These are phyloP conservation scores for Brassica juncea DNA, from an alignment of 345 rosid genomes.

Conservation along the genomic window DNA sequence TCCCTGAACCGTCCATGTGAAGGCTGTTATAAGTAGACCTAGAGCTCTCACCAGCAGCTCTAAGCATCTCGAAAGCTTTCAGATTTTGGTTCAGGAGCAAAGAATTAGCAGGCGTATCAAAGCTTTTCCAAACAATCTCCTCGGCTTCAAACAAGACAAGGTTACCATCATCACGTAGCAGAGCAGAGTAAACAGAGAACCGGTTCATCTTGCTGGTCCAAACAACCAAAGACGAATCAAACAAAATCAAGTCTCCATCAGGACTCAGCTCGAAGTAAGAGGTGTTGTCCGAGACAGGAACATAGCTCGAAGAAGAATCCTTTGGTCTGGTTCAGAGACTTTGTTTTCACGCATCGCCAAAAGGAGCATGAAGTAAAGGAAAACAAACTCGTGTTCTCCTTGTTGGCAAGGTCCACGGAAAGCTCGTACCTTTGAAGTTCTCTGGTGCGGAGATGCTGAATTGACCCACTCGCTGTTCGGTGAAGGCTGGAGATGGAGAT, in stretches of 20 bases:
- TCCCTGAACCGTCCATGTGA: slow-evolving; percentile 54
- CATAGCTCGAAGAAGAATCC: slow-evolving; percentile 47
- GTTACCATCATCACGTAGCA: slow-evolving; percentile 71
- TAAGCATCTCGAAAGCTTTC: slow-evolving; percentile 43
- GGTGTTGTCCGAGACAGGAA: slow-evolving; percentile 49
- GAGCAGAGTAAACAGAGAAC: slow-evolving; percentile 56
- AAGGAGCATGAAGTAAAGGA: too few species aligned
- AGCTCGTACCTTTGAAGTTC: too few species aligned
- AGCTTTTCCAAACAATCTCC: slow-evolving; percentile 73
- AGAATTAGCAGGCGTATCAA: slow-evolving; percentile 65
- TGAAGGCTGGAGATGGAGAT: too few species aligned
- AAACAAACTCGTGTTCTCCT: too few species aligned
- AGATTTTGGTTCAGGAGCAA: slow-evolving; percentile 77
- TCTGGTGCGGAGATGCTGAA: too few species aligned
- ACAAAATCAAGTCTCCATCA: slow-evolving; percentile 65
- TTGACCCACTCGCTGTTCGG: too few species aligned
- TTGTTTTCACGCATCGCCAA: slow-evolving; percentile 11
- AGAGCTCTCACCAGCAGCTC: slow-evolving; percentile 60
- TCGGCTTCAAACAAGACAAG: slow-evolving; percentile 49
- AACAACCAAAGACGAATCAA: slow-evolving; percentile 49
- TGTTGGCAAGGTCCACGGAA: too few species aligned
- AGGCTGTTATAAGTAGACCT: slow-evolving; percentile 77
- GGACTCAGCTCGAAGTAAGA: slow-evolving; percentile 67
- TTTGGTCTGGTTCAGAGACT: slow-evolving; percentile 29
- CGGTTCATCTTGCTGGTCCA: slow-evolving; percentile 68